These are phyloP conservation scores for Citrus maxima DNA, from an alignment of 345 rosid genomes.

Conservation along the genomic window DNA sequence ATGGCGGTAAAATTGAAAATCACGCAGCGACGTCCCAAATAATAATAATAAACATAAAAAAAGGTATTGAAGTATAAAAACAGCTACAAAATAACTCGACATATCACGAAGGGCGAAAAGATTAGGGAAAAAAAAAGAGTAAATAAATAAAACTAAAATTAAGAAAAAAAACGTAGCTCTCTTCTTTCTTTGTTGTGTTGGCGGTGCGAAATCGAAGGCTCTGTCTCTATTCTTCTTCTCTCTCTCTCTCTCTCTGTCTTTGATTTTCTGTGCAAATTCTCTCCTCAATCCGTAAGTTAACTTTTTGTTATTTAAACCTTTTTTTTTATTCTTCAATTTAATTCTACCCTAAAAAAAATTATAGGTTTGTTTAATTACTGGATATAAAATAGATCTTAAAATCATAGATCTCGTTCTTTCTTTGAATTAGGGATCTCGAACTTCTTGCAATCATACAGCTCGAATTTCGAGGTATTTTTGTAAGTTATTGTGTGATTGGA, in stretches of 20 bases:
- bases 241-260: conserved; percentile 15
- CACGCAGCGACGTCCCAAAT: neutral
- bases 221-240: neutral
- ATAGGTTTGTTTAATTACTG: conserved; percentile 3
- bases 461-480: conserved; percentile 18
- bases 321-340: neutral
- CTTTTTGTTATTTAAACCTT: neutral
- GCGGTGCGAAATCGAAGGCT: conserved; percentile 35
- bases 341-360: neutral
- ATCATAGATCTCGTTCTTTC: conserved; percentile 44
- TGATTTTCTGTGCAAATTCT: conserved; percentile 14
- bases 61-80: neutral
- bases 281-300: conserved; percentile 39
- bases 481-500: conserved; percentile 11
- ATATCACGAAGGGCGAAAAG: neutral
- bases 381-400: conserved; percentile 22
- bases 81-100: neutral
- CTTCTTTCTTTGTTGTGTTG: conserved; percentile 22
- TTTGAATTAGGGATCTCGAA: conserved; percentile 48
- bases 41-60: too few relatives aligned
- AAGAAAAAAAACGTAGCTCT: conserved; percentile 8
- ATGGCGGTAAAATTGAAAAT: conserved; percentile 20
- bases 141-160: conserved; percentile 3
- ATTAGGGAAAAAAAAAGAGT: neutral
- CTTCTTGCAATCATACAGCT: conserved; percentile 26